Base-by-base conservation (phyloP, 352 stramenopile species). In the Phytopythium oedochilum region DNA sequence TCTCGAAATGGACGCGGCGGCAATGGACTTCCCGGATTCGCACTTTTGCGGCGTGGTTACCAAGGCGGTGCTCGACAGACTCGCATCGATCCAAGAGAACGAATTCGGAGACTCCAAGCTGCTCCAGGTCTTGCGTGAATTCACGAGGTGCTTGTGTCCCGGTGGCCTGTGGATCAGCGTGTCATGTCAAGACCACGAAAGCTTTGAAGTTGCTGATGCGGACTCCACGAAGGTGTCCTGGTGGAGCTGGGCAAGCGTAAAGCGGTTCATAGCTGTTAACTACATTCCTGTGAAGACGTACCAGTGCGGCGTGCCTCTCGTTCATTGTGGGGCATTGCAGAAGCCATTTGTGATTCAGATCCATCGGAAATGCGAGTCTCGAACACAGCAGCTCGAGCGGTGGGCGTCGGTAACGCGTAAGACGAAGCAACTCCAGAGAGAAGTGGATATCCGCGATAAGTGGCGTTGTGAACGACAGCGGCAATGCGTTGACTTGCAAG, bases 61-160 rank as follows among this genome's bases (percentile, higher is more conserved):
- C 20, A 55, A 55, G 36, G 49, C 49, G 23, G 26, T 31, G 11
- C 34, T 55, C 14, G 49, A 55, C 25, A 14, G 25, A 20, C 34
- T 55, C 22, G 32, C 49, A 11, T 44, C 23, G 5, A 17, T 6
- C 9, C 18, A 7, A 2, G 20, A 4, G 20, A 17, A 36, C 25
- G 34, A 5, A 26, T n/a, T n/a, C n/a, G n/a, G 10, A 46, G 17
- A 44, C 26, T 31, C 34, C 2, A 10, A 45, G 6, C 12, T 55
- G 17, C 36, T 25, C 1, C 34, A 9, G 10, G 49, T 44, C 3
- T 11, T 55, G 25, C 15, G 36, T 9, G 49, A 55, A 6, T 38
- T 55, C 49, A 32, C 35, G 2, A 34, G 49, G 9, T 55, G 49
- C 14, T 35, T 55, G 9, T 15, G 35, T 44, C 49, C 49, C 6